These are phyloP conservation scores for Hanseniaspora sp. DNA, from an alignment of 1,139 yeast species.

Conservation along the genomic window DNA sequence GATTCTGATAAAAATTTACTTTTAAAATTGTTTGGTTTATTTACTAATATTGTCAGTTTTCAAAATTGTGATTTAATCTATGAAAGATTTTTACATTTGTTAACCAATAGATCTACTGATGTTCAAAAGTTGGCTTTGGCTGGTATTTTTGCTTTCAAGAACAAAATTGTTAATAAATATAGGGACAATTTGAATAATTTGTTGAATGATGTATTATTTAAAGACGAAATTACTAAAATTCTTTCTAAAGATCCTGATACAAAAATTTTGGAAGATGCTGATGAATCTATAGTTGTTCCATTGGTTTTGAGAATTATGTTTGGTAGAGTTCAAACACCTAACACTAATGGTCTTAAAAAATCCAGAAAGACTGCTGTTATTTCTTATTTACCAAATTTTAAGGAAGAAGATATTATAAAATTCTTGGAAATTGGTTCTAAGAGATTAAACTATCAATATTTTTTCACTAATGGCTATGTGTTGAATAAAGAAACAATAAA, in stretches of 20 bases:
- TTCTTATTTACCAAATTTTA: conserved; percentile 54
- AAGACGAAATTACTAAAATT: conserved; percentile 69
- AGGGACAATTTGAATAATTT: conserved; percentile 62
- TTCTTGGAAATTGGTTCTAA: conserved; percentile 57
- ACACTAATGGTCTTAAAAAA: conserved; percentile 53
- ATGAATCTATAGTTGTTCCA: conserved; percentile 53
- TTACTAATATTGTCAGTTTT: conserved; percentile 51
- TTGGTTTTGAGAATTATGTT: conserved; percentile 65
- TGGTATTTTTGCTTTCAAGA: conserved; percentile 58
- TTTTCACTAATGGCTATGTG: conserved; percentile 28
- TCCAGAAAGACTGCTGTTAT: conserved; percentile 71
- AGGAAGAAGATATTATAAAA: conserved; percentile 41
- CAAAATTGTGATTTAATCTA: conserved; percentile 44
- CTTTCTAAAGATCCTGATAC: conserved; percentile 44
- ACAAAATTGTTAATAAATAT: conserved; percentile 51
- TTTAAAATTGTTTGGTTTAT: conserved; percentile 51
- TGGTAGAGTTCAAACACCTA: conserved; percentile 65
- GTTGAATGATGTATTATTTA: conserved; percentile 70
- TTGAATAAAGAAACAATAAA: conserved; percentile 24
- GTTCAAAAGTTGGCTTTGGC: conserved; percentile 66
- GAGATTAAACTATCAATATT: conserved; percentile 38
- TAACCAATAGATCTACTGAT: conserved; percentile 52
- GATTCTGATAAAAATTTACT: conserved; percentile 51
- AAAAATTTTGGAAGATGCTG: conserved; percentile 48
- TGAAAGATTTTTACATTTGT: conserved; percentile 42